Percentiles rank a stretch among this genome's conserved stretches.
phyloP scores from a whole-genome alignment of 768 basidiomycete species.

The Xerocomellus amylosporus region DNA sequence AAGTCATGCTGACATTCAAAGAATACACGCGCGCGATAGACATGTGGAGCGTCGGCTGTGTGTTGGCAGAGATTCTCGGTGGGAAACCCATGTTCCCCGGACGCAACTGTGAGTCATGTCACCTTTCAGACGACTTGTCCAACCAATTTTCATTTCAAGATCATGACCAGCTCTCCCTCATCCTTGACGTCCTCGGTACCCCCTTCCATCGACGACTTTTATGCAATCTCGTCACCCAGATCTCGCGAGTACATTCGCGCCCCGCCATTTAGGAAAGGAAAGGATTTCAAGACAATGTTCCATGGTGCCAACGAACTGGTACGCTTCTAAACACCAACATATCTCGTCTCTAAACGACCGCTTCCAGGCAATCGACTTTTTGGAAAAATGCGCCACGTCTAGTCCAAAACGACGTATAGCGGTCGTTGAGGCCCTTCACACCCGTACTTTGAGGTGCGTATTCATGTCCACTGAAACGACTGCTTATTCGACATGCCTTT shows the following conservation, averaged over 20 bases:
- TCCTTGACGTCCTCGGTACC: constrained; percentile 92
- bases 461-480: neutral
- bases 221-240: constrained; percentile 79
- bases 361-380: constrained; percentile 64
- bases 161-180: constrained; percentile 90
- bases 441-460: constrained; percentile 76
- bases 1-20: constrained; percentile 98
- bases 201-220: constrained; percentile 91
- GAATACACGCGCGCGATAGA: constrained; percentile 89
- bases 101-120: constrained; percentile 63
- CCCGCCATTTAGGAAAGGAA: constrained; percentile 81
- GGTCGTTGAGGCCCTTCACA: constrained; percentile 86
- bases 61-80: constrained; percentile 86
- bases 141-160: constrained; percentile 36
- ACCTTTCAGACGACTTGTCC: no score
- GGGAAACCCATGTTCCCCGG: constrained; percentile 95
- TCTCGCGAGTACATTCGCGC: constrained; percentile 88
- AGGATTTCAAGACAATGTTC: constrained; percentile 65
- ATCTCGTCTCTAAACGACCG: neutral
- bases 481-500: neutral
- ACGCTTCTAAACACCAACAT: constrained; percentile 1
- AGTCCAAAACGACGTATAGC: constrained; percentile 86
- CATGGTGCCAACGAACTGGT: constrained; percentile 71
- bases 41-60: constrained; percentile 85
- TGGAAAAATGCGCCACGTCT: constrained; percentile 81